Evolutionary conservation across 2,329 filamentous ascomycete species (phyloP), one percentile per base, ranked within the genome.

Genomic region (Mycogone perniciosa): DNA sequence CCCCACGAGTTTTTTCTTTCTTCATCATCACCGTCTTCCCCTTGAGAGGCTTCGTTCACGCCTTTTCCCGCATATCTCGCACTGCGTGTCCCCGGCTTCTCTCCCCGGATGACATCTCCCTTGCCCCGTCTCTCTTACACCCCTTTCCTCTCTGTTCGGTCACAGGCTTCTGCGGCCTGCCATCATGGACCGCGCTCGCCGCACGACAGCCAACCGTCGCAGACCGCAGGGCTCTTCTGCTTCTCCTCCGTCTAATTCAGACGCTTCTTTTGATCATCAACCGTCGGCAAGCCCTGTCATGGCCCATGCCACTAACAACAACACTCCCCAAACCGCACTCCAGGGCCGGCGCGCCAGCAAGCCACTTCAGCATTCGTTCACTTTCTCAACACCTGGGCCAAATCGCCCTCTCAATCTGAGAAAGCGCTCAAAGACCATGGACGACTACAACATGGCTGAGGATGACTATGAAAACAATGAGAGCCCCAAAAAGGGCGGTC

Each of bases 401-500:
- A 60, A 53, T 50, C 63, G 66, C 44, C 55, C 57, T 51, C 54
- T 59, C 52, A 63, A 56, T 58, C 54, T 64, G 39, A 75, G 71
- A 51, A 76, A 71, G 54, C 70, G 75, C 31, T 71, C 69, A 46
- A 70, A 71, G 45, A 71, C 68, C 48, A 70, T 73, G 59, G 72
- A 75, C n/a, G 66, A 59, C 53, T 65, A 59, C 46, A 57, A 54
- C 49, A 60, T 67, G 31, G 61, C 59, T 41, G 60, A 64, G 50
- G 70, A 66, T 10, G 70, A 71, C n/a, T 74, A 75, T 41, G 76
- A 78, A 26, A 67, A 20, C 20, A 20, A 70, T 35, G 68, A 74
- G 56, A 74, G 71, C 52, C 79, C 74, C 47, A 73, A 69, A 48
- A 82, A 82, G 62, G 79, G 79, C 47, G 78, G 79, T 44, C 79